A percentile compares a stretch with the other conserved stretches of the same genome.
These are phyloP conservation scores for Calonectria henricotiae DNA, from an alignment of 2,329 filamentous ascomycete genomes.

Conservation along the genomic window DNA sequence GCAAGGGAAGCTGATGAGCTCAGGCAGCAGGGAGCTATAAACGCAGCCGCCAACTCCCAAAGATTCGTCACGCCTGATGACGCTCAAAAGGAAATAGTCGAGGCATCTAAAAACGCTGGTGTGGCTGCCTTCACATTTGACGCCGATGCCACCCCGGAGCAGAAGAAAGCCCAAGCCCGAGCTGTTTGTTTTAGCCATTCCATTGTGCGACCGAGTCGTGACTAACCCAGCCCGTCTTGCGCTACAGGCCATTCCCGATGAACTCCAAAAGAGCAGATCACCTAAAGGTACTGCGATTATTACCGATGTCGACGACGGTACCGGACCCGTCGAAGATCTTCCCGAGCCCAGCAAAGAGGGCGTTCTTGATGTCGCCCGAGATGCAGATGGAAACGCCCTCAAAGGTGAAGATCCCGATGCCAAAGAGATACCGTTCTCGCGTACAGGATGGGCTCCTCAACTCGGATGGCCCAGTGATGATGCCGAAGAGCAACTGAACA, in stretches of 20 bases:
- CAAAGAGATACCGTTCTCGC: conserved; percentile 64
- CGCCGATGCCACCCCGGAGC: conserved; percentile 84
- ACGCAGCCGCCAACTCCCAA: conserved; percentile 82
- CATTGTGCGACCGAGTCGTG: conserved; percentile 12
- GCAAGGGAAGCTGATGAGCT: conserved; percentile 71
- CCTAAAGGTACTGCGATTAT: conserved; percentile 79
- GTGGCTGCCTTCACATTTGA: conserved; percentile 89
- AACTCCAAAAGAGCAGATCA: conserved; percentile 57
- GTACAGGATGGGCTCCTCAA: conserved; percentile 89
- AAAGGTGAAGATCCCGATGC: conserved; percentile 70
- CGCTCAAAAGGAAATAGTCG: conserved; percentile 81
- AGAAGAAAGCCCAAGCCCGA: conserved; percentile 87
- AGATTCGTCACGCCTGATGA: conserved; percentile 78
- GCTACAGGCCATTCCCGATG: conserved; percentile 58
- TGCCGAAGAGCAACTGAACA: conserved; percentile 73
- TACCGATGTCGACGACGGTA: conserved; percentile 85
- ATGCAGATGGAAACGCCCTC: conserved; percentile 66
- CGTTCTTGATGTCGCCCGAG: conserved; percentile 71
- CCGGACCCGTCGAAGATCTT: conserved; percentile 81
- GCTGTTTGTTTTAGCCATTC: conserved; percentile 70
- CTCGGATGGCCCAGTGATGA: conserved; percentile 81
- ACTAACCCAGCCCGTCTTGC: conserved; percentile 41
- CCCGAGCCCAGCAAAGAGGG: conserved; percentile 82
- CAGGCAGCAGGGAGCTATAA: conserved; percentile 85
- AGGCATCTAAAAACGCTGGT: conserved; percentile 85